These are phyloP conservation scores for Mortierella sp. DNA, from an alignment of 371 early-diverging fungal genomes.

Conservation along the genomic window DNA sequence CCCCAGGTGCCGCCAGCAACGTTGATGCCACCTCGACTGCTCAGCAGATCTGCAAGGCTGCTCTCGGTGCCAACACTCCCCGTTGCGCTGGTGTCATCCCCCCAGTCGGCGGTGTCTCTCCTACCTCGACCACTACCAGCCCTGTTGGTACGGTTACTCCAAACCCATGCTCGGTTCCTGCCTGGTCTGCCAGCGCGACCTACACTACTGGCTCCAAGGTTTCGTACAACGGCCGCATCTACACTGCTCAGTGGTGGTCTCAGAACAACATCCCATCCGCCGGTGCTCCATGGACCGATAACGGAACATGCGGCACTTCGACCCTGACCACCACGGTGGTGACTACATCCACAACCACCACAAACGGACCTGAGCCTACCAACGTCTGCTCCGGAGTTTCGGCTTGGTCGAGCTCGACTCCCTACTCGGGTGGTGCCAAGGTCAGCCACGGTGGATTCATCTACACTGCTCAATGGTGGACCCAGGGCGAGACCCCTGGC, in stretches of 20 bases:
- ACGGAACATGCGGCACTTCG: slow-evolving; percentile 28
- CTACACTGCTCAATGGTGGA: slow-evolving; percentile 57
- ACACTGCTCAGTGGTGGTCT: slow-evolving; percentile 55
- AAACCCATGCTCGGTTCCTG: slow-evolving; percentile 30
- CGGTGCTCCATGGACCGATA: slow-evolving; percentile 49
- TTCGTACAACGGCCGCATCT: slow-evolving; percentile 56
- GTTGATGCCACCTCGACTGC: slow-evolving; percentile 39
- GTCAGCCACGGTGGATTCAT: slow-evolving; percentile 58
- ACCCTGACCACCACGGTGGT: slow-evolving; percentile 18
- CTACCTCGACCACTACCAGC: slow-evolving; percentile 17
- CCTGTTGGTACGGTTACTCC: slow-evolving; percentile 25
- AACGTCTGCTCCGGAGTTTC: slow-evolving; percentile 25
- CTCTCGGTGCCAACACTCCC: slow-evolving; percentile 42
- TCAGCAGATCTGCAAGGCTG: slow-evolving; percentile 54
- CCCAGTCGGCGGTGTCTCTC: slow-evolving; percentile 16
- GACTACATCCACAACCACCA: slow-evolving; percentile 7
- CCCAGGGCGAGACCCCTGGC: slow-evolving; percentile 51
- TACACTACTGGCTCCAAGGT: slow-evolving; percentile 57
- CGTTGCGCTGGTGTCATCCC: slow-evolving; percentile 54
- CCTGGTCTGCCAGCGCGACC: slow-evolving; percentile 50
- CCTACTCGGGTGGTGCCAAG: slow-evolving; percentile 56
- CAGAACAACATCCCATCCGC: slow-evolving; percentile 50
- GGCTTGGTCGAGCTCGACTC: slow-evolving; percentile 45
- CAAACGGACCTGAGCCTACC: neutral
- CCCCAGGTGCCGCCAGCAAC: slow-evolving; percentile 30